These are phyloP conservation scores for Jaapia argillacea DNA, from an alignment of 768 basidiomycete genomes.

Conservation along the genomic window DNA sequence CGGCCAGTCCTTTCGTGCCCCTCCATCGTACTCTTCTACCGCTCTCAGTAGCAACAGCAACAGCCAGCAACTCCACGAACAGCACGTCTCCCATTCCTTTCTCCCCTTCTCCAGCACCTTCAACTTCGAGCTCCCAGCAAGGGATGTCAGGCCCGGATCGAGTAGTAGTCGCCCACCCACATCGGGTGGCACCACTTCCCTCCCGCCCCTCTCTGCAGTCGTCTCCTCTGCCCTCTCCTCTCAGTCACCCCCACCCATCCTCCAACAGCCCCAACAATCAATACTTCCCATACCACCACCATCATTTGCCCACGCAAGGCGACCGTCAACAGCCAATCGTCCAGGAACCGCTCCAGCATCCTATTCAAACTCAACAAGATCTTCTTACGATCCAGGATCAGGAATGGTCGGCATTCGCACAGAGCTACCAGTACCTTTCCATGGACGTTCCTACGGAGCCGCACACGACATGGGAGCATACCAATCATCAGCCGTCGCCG, in stretches of 20 bases:
- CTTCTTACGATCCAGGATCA: constrained; percentile 38
- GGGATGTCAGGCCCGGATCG: constrained; percentile 34
- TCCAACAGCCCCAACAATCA: constrained; percentile 29
- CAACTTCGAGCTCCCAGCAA: constrained; percentile 26
- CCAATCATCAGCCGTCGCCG: constrained; percentile 12
- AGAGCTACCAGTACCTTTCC: constrained; percentile 29
- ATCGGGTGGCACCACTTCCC: constrained; percentile 41
- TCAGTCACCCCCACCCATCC: constrained; percentile 17
- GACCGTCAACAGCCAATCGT: constrained; percentile 51
- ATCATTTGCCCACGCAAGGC: constrained; percentile 36
- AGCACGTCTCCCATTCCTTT: constrained; percentile 51
- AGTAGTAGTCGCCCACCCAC: constrained; percentile 42
- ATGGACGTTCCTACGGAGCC: constrained; percentile 23
- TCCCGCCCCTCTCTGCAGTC: constrained; percentile 70
- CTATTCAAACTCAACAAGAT: constrained; percentile 33
- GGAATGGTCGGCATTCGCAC: constrained; percentile 39
- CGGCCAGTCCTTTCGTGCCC: constrained; percentile 76
- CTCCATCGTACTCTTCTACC: constrained; percentile 30
- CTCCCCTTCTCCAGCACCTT: constrained; percentile 43
- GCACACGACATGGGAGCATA: constrained; percentile 20
- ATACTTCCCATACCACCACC: constrained; percentile 45
- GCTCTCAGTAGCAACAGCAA: constrained; percentile 13
- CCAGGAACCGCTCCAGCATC: constrained; percentile 66
- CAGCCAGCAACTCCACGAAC: constrained; percentile 15
- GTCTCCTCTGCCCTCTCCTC: constrained; percentile 56